These are phyloP conservation scores for Arctostaphylos glauca DNA, from an alignment of 148 eudicot species.

Conservation along the genomic window DNA sequence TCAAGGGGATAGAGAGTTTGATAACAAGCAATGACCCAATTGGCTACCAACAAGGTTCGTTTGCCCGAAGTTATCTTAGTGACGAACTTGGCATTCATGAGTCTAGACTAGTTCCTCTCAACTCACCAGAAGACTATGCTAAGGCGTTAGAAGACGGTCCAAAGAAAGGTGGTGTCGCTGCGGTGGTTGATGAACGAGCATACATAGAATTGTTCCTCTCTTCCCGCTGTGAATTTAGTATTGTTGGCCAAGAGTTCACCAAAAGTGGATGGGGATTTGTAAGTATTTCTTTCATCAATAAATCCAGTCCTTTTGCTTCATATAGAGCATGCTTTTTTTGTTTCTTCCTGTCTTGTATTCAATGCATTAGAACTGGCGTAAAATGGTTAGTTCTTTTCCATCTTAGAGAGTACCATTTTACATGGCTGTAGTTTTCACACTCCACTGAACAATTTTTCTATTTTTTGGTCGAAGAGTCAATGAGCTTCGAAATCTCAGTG, in stretches of 20 bases:
- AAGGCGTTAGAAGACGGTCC: constrained; percentile 54
- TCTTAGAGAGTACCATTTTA: neutral
- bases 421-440: neutral
- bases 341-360: neutral
- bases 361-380: neutral
- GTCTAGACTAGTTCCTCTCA: constrained; percentile 56
- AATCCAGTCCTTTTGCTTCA: neutral
- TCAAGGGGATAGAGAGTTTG: constrained; percentile 63
- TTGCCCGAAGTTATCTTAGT: constrained; percentile 46
- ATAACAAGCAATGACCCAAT: constrained; percentile 45
- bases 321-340: neutral
- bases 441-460: neutral
- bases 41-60: constrained; percentile 69
- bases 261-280: constrained; percentile 83
- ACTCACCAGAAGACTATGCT: constrained; percentile 40
- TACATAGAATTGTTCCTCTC: constrained; percentile 67
- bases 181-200: constrained; percentile 60
- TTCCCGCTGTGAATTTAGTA: constrained; percentile 61
- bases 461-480: neutral
- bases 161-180: constrained; percentile 65
- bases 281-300: constrained; percentile 32
- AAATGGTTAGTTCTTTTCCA: too few species aligned
- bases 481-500: neutral
- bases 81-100: constrained; percentile 41
- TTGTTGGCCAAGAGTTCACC: constrained; percentile 67